Evolutionary conservation across 1,284 basidiomycete genomes (phyloP), one percentile per base, ranked within the genome.

Genomic region (Cystobasidium sp.): DNA sequence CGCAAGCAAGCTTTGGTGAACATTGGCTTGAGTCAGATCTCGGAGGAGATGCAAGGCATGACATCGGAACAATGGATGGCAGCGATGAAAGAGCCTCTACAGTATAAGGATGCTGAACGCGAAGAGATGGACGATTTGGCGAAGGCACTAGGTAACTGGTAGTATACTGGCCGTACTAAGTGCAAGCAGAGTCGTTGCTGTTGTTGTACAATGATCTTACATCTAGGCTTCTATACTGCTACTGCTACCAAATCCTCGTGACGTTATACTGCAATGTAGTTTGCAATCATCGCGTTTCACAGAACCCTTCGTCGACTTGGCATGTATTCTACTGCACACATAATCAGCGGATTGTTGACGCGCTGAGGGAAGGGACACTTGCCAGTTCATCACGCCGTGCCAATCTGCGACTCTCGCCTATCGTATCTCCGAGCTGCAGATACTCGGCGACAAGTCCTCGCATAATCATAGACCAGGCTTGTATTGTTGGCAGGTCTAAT

Each of bases 401-500:
- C 31, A 51, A 20, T 37, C 43, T 31, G 8, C 61, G 12, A 18
- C 18, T 7, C 22, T 51, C 43, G 41, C 51, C 20, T 37, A 22
- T 46, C 39, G 20, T 0, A 81, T 79, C 12, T 5, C 75, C 78
- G 6, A 99, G 84, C 44, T 90, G 88, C 12, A 99, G 86, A 82
- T 99, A 99, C 83, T 97, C 95, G 0, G 91, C 87, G 78, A 93
- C 87, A 79, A 97, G 94, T 0, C 97, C 87, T 39, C 96, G 87
- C 68, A 98, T 82, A 55, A 99, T 87, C 66, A 94, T 85, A 79
- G 91, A 91, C 97, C 97, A 98, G 41, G 91, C 87, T 59, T 90
- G 87, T 86, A 97, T 88, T 0, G 94, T 95, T 0, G 91, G 86
- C 59, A 93, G 84, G 80, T 98, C 91, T 31, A 99, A 85, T 0